phyloP scores from a whole-genome alignment of 371 early-diverging fungal genomes.

The Mortierella sp. region DNA sequence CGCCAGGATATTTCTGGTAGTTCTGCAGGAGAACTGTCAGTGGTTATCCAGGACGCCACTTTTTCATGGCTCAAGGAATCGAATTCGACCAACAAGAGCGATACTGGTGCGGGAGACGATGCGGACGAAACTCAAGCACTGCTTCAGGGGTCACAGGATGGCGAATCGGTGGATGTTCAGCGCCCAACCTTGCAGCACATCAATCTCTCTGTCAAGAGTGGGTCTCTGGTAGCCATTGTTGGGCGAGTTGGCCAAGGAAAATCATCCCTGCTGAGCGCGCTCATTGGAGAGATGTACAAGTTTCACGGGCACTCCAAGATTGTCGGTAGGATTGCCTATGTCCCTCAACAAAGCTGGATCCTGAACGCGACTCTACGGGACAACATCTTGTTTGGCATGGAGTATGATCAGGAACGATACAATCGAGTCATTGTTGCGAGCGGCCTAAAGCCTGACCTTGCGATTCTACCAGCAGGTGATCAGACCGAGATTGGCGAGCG shows the following conservation, averaged over 20 bases:
- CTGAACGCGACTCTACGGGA: constrained; percentile 92
- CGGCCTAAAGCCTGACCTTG: constrained; percentile 84
- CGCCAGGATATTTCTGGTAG: not conserved
- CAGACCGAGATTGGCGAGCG: constrained; percentile 95
- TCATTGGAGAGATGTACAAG: constrained; percentile 91
- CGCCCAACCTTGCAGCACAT: constrained; percentile 69
- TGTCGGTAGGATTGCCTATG: constrained; percentile 90
- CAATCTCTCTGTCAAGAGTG: constrained; percentile 69
- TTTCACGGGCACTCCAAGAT: constrained; percentile 72
- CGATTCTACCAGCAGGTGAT: constrained; percentile 84
- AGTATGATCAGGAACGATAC: constrained; percentile 83
- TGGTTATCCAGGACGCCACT: constrained; percentile 52
- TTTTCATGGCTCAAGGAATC: constrained; percentile 67
- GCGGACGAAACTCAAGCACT: constrained; percentile 23
- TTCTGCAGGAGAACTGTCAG: not conserved
- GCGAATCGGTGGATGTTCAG: constrained; percentile 73
- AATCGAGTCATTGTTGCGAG: constrained; percentile 71
- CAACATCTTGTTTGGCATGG: constrained; percentile 93
- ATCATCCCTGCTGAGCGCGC: constrained; percentile 82
- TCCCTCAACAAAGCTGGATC: constrained; percentile 93
- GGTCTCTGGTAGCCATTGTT: constrained; percentile 79
- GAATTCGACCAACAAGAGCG: not conserved
- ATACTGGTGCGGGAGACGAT: not conserved
- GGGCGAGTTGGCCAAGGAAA: constrained; percentile 93
- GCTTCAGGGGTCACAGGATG: constrained; percentile 45